These are phyloP conservation scores for Heliamphora exappendiculata DNA, from an alignment of 148 eudicot genomes.

Conservation along the genomic window DNA sequence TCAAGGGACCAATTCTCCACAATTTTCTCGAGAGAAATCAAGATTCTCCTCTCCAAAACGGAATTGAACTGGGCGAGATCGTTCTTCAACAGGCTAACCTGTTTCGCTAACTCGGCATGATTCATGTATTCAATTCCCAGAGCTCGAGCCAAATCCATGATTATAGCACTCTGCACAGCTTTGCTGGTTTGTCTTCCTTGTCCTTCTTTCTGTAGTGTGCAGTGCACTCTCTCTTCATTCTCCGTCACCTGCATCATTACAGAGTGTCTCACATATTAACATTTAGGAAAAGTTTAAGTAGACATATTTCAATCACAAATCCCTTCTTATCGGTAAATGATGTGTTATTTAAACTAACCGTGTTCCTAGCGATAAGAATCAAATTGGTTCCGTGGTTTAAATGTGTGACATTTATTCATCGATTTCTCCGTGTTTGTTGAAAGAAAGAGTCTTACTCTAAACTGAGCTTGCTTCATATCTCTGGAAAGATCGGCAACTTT, in stretches of 20 bases:
- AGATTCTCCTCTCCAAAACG: constrained; percentile 52
- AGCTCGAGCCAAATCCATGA: constrained; percentile 71
- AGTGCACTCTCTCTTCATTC: constrained; percentile 48
- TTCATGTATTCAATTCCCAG: constrained; percentile 42
- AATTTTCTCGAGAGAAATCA: constrained; percentile 49
- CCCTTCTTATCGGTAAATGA: too few relatives aligned
- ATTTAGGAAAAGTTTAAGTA: too few relatives aligned
- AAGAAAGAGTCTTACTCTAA: constrained; percentile 20
- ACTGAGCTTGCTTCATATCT: constrained; percentile 60
- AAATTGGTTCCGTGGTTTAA: too few relatives aligned
- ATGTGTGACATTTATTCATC: too few relatives aligned
- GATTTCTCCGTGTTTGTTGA: too few relatives aligned
- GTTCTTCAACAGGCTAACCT: constrained; percentile 38
- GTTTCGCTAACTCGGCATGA: constrained; percentile 36
- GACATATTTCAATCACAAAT: too few relatives aligned
- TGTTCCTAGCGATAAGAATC: too few relatives aligned
- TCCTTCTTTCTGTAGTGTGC: constrained; percentile 49
- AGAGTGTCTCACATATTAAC: not conserved
- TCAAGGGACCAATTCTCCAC: constrained; percentile 38
- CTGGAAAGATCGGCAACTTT: constrained; percentile 51
- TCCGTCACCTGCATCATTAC: constrained; percentile 46
- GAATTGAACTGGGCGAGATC: constrained; percentile 48
- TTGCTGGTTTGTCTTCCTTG: constrained; percentile 42
- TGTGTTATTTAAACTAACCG: too few relatives aligned
- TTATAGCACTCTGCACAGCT: constrained; percentile 56